A percentile compares a stretch with the other conserved stretches of the same genome.
Conservation (phyloP, 257 asterid genomes). For the Plantago elongata region DNA sequence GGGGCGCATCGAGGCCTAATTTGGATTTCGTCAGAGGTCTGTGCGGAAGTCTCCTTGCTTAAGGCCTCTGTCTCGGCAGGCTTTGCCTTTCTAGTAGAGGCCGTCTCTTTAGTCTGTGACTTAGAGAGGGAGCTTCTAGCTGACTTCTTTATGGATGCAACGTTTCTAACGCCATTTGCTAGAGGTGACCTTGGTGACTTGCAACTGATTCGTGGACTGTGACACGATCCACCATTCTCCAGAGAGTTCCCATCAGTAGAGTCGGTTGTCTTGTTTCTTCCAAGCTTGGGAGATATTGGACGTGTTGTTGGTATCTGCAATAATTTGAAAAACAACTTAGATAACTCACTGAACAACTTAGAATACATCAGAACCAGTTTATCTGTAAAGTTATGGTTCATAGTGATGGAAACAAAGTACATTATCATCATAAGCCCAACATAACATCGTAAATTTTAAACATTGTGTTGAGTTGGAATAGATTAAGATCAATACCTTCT, state of each 20-base stretch:
- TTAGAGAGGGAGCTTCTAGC: constrained; percentile 38
- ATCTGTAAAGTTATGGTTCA: too few relatives aligned
- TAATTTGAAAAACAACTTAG: constrained; percentile 1
- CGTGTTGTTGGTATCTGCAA: constrained; percentile 74
- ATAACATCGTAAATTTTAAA: too few relatives aligned
- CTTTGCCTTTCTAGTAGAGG: constrained; percentile 31
- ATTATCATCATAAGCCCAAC: too few relatives aligned
- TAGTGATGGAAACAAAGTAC: too few relatives aligned
- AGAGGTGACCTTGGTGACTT: constrained; percentile 34
- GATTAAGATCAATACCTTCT: constrained; percentile 46
- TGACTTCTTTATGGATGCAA: constrained; percentile 26
- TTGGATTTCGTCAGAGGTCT: constrained; percentile 21
- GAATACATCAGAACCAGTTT: background rate
- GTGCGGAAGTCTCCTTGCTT: constrained; percentile 16
- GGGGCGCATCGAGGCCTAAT: constrained; percentile 22
- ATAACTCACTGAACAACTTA: constrained; percentile 2
- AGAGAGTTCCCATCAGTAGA: constrained; percentile 25
- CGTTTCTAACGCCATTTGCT: constrained; percentile 20
- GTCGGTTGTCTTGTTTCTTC: constrained; percentile 45
- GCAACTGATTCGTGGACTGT: constrained; percentile 36
- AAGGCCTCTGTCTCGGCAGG: constrained; percentile 20
- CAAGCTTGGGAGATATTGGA: constrained; percentile 77
- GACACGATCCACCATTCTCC: constrained; percentile 37
- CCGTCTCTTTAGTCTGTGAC: constrained; percentile 27
- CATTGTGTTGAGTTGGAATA: background rate